Evolutionary conservation across 768 basidiomycete species (phyloP).

Genomic region (Lyophyllum shimeji): DNA sequence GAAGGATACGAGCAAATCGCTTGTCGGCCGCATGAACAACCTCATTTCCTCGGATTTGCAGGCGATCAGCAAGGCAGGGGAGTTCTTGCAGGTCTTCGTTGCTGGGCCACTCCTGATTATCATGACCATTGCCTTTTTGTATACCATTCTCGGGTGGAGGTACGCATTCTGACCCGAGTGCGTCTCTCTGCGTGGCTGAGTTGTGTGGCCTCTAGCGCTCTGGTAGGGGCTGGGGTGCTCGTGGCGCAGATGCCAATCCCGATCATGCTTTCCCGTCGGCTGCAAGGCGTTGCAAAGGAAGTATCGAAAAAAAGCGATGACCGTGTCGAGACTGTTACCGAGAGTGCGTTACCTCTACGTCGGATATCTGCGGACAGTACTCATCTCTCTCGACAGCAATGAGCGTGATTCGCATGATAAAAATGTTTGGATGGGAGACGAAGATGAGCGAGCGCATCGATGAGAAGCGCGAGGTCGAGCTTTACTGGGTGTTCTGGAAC

Average conservation of each 20-base stretch:
- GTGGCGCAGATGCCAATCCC: constrained; percentile 54
- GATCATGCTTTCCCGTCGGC: constrained; percentile 44
- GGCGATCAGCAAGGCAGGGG: constrained; percentile 30
- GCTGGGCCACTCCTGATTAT: constrained; percentile 37
- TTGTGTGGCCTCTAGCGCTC: constrained; percentile 33
- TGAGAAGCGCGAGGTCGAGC: constrained; percentile 60
- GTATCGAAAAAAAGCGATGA: constrained; percentile 55
- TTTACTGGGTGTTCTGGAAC: constrained; percentile 49
- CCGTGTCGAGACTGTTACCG: constrained; percentile 58
- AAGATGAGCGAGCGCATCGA: constrained; percentile 50
- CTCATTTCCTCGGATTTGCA: constrained; percentile 62
- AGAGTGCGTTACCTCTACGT: constrained; percentile 39
- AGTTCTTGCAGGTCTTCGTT: constrained; percentile 34
- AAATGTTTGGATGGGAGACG: constrained; percentile 68
- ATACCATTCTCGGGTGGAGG: constrained; percentile 47
- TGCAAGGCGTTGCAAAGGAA: constrained; percentile 43
- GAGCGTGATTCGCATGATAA: constrained; percentile 62
- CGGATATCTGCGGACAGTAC: neutral
- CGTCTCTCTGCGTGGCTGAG: neutral
- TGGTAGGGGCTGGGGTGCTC: constrained; percentile 55
- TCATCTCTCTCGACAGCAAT: constrained; percentile 38
- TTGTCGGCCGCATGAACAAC: constrained; percentile 79
- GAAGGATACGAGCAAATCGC: constrained; percentile 13
- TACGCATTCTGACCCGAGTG: constrained; percentile 10
- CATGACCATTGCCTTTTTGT: constrained; percentile 40